Conservation (phyloP, 1,139 yeast species). For the Yamadazyma mexicana region DNA sequence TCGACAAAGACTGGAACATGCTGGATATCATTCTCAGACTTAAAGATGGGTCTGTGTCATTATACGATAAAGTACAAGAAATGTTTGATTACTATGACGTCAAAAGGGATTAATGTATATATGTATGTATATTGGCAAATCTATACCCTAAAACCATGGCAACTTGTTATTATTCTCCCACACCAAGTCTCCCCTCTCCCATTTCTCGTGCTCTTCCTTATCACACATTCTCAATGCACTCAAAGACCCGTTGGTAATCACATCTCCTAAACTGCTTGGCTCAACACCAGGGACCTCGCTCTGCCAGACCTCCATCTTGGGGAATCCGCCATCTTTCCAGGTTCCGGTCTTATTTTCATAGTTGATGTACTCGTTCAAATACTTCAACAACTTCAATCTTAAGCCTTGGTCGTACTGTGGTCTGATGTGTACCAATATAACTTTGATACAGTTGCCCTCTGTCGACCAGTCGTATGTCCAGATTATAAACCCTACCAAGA, state of each 20-base stretch:
- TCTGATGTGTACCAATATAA: slow-evolving; percentile 27
- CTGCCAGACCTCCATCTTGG: slow-evolving; percentile 37
- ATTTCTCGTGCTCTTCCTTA: slow-evolving; percentile 22
- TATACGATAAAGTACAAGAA: slow-evolving; percentile 2
- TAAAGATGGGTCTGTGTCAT: slow-evolving; percentile 5
- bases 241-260: slow-evolving; percentile 35
- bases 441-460: slow-evolving; percentile 25
- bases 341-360: neutral
- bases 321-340: slow-evolving; percentile 7
- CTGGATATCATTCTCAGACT: slow-evolving; percentile 44
- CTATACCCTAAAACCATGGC: slow-evolving; percentile 40
- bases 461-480: slow-evolving; percentile 45
- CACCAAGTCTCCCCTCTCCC: slow-evolving; percentile 27
- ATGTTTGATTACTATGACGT: slow-evolving; percentile 2
- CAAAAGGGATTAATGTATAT: neutral
- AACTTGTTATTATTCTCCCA: slow-evolving; percentile 50
- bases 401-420: slow-evolving; percentile 17
- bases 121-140: too few species aligned
- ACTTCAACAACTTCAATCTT: slow-evolving; percentile 24
- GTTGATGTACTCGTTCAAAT: slow-evolving; percentile 16
- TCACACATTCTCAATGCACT: slow-evolving; percentile 36
- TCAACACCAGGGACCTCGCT: slow-evolving; percentile 24
- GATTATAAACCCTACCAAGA: slow-evolving; percentile 30
- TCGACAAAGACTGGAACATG: slow-evolving; percentile 38
- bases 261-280: slow-evolving; percentile 14